These are phyloP conservation scores for Fusarium concolor DNA, from an alignment of 2,329 filamentous ascomycete genomes.

Conservation along the genomic window DNA sequence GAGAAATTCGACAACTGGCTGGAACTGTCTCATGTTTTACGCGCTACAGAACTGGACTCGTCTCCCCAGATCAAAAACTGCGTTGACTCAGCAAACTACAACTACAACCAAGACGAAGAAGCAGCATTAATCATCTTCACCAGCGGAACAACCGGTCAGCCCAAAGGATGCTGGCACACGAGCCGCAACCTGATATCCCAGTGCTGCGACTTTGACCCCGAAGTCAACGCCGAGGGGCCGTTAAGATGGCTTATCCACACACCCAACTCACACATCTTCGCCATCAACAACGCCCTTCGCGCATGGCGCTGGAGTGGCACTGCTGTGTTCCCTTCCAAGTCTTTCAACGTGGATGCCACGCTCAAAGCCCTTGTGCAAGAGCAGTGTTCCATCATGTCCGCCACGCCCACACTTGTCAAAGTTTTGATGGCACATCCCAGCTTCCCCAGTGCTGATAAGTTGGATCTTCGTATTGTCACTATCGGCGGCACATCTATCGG, in stretches of 20 bases:
- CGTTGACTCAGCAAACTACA: neutral
- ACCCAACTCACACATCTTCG: conserved; percentile 54
- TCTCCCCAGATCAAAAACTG: neutral
- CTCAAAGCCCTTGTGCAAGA: conserved; percentile 49
- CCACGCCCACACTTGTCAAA: conserved; percentile 54
- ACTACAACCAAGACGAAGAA: conserved; percentile 12
- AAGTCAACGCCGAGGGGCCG: conserved; percentile 44
- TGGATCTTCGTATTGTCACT: conserved; percentile 51
- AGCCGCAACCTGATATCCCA: conserved; percentile 55
- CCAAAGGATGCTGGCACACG: conserved; percentile 60
- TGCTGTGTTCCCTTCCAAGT: conserved; percentile 52
- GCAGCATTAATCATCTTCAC: conserved; percentile 60
- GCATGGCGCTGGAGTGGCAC: conserved; percentile 52
- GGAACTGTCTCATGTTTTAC: conserved; percentile 24
- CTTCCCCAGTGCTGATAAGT: conserved; percentile 43
- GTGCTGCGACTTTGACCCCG: conserved; percentile 52
- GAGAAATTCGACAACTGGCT: conserved; percentile 37
- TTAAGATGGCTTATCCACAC: conserved; percentile 55
- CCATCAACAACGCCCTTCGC: conserved; percentile 54
- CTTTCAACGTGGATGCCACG: conserved; percentile 51
- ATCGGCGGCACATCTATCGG: conserved; percentile 51
- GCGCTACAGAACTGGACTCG: neutral
- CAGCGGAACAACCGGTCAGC: conserved; percentile 61
- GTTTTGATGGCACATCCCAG: conserved; percentile 48
- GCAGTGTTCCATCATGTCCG: conserved; percentile 54